Base-by-base conservation (phyloP, 83 land plant species). In the Diphasiastrum complanatum region DNA sequence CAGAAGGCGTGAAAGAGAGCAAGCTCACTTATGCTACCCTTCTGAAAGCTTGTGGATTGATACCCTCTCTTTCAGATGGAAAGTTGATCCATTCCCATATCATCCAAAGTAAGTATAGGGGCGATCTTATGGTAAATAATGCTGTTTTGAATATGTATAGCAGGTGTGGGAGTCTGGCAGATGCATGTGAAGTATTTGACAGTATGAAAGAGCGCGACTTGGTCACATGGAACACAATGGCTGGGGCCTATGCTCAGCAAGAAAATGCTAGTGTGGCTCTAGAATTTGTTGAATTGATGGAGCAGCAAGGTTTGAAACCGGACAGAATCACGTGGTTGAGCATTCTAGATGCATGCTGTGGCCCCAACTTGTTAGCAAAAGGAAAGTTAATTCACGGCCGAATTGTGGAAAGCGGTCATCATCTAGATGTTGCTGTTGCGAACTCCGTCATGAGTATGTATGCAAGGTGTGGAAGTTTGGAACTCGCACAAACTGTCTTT, bases 401-500 rank as follows among this genome's bases (percentile, higher is more conserved):
- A 10, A 50, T 50, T 23, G 23, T 24, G 16, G 25, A 23, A 10
- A 18, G 19, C 22, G 53, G 53, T 18, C 23, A 18, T 50, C 22
- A 18, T 10, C 12, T 23, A 50, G 53, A 50, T 11, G 22, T 50
- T 18, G 25, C 11, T 18, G 25, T 50, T 23, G 12, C 16, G 23
- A 50, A 16, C 0, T 18, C 53, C 12, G 22, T 50, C 12, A 10
- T 50, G 22, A 50, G 14, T 10, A 50, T 50, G 53, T 50, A 50
- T 24, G 53, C 22, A 11, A 50, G 25, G 53, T 50, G 53, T 50
- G 53, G 53, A 12, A 50, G 53, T n/a, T 23, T 50, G 16, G 53
- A 50, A 23, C 22, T n/a, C 22, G 53, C 53, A 16, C 22, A 18
- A 10, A 24, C 0, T 10, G 23, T 50, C 14, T 50, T 18, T 50